Evolutionary conservation across 192 early-diverging fungal species (phyloP).

Genomic region (Coemansia sp.): DNA sequence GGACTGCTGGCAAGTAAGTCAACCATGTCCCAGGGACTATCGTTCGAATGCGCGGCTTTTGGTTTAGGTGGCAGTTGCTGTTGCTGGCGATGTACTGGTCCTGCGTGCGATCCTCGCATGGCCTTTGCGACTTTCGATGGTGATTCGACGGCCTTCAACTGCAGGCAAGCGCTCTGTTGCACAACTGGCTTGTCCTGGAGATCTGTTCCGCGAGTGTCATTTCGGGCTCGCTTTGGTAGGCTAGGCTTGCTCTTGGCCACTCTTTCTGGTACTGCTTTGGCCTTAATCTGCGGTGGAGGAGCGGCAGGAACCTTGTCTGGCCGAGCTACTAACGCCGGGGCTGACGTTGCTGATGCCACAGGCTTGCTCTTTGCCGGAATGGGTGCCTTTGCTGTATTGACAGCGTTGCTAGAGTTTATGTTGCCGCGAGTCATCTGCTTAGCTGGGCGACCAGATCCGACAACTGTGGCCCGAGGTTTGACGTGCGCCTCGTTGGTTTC

Average conservation of each 20-base stretch:
- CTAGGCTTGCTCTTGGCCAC: not conserved
- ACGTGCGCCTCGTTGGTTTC: not conserved
- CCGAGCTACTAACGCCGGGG: not conserved
- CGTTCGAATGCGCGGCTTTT: not conserved
- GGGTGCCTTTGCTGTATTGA: not conserved
- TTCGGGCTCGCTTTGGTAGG: constrained; percentile 4
- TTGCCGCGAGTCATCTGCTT: not conserved
- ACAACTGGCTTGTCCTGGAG: not conserved
- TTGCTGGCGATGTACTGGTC: not conserved
- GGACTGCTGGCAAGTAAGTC: constrained; percentile 29
- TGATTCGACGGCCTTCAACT: not conserved
- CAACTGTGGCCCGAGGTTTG: not conserved
- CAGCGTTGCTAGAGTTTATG: not conserved
- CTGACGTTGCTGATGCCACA: not conserved
- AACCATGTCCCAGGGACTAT: constrained; percentile 32
- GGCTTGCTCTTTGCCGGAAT: constrained; percentile 4
- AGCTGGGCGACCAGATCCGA: not conserved
- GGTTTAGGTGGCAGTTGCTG: not conserved
- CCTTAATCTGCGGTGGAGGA: not conserved
- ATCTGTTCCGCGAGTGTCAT: not conserved
- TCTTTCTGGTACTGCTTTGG: not conserved
- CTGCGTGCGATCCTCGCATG: constrained; percentile 6
- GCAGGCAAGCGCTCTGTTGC: constrained; percentile 3
- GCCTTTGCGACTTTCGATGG: constrained; percentile 13
- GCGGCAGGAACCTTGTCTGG: not conserved